These are phyloP conservation scores for Anacardium occidentale DNA, from an alignment of 345 rosid species.

Conservation along the genomic window DNA sequence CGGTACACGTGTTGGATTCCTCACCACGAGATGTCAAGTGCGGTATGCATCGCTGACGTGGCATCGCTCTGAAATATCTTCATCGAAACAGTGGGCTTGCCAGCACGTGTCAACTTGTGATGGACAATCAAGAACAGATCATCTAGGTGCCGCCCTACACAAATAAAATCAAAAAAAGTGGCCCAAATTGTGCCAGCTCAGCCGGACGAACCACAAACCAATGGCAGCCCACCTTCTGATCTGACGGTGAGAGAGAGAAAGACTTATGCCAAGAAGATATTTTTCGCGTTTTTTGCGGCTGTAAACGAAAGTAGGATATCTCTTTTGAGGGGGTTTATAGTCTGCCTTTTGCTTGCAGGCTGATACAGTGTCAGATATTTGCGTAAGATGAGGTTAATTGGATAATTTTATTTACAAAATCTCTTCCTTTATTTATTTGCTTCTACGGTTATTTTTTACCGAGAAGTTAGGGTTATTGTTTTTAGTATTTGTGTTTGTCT, in stretches of 20 bases:
- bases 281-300: conserved; percentile 42
- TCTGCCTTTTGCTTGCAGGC: not conserved
- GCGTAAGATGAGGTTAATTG: conserved; percentile 27
- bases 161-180: conserved; percentile 35
- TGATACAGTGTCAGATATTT: conserved; percentile 24
- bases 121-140: conserved; percentile 19
- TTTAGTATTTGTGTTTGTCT: not conserved
- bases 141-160: not conserved
- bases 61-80: conserved; percentile 31
- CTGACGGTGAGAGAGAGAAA: conserved; percentile 5
- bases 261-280: conserved; percentile 37
- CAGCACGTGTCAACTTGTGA: conserved; percentile 28
- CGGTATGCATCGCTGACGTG: conserved; percentile 22
- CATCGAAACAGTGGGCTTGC: not conserved
- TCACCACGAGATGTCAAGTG: conserved; percentile 23
- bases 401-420: conserved; percentile 14
- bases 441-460: conserved; percentile 3
- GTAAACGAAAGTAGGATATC: conserved; percentile 38
- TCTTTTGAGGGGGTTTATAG: conserved; percentile 21
- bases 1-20: conserved; percentile 26
- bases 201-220: conserved; percentile 25
- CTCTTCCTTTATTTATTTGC: not conserved
- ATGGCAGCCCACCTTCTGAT: conserved; percentile 42
- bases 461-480: conserved; percentile 13
- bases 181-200: conserved; percentile 49